Percentiles rank a stretch among this genome's conserved stretches.
Conservation (phyloP, 148 eudicot species). For the Drosera capensis region DNA sequence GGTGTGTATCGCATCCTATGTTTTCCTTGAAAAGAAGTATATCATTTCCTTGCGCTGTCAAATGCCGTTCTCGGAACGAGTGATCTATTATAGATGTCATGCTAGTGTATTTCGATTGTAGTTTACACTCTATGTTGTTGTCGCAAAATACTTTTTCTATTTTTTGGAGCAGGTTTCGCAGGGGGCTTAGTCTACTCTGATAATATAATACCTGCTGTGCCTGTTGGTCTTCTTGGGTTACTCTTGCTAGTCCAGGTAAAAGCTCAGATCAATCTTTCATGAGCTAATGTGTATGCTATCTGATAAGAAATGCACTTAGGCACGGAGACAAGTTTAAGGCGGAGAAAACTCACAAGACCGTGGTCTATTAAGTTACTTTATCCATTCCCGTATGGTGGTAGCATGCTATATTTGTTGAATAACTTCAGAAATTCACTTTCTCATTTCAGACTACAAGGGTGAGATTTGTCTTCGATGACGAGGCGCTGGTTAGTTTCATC, state of each 20-base stretch:
- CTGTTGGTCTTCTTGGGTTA: slow-evolving; percentile 84
- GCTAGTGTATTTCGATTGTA: not conserved
- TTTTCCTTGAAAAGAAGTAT: not conserved
- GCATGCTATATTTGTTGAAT: not conserved
- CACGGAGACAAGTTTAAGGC: no score
- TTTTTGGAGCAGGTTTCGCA: slow-evolving; percentile 40
- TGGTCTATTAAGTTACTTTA: not conserved
- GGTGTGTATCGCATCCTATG: slow-evolving; percentile 26
- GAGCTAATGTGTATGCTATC: not conserved
- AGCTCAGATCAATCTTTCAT: not conserved
- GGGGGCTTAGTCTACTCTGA: slow-evolving; percentile 65
- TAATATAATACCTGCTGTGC: slow-evolving; percentile 68
- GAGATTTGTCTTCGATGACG: slow-evolving; percentile 85
- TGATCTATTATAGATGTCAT: not conserved
- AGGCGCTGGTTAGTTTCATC: slow-evolving; percentile 74
- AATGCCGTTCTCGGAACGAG: not conserved
- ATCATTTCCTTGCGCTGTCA: not conserved
- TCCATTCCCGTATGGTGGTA: not conserved
- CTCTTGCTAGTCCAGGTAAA: slow-evolving; percentile 77
- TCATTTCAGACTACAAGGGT: slow-evolving; percentile 78
- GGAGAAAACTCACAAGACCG: no score
- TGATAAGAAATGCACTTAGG: no score
- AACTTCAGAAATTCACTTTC: not conserved
- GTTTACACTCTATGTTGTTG: not conserved
- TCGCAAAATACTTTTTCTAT: not conserved